Evolutionary conservation across 768 basidiomycete genomes (phyloP), one percentile per base, ranked within the genome.

Genomic region (Paxillus rubicundulus): DNA sequence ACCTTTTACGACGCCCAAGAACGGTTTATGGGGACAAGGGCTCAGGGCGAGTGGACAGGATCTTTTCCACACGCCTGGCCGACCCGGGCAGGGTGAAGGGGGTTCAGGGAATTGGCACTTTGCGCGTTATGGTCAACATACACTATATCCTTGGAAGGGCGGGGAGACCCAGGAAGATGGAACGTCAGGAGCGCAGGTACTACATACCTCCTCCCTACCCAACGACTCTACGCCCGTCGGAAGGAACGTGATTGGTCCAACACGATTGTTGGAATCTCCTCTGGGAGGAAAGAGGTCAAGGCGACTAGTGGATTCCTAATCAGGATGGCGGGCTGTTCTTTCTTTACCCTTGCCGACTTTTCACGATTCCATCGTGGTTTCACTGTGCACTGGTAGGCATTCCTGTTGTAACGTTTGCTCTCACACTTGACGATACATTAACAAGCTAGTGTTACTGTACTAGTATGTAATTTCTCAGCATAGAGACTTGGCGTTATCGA

Each of bases 1-100:
- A 14, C 70, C 82, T 2, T 85, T 85, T 60, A 70, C 77, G 37
- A 87, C 85, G 17, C 86, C 85, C n/a, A 87, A 85, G 65, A 76
- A 76, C 43, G 74, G 66, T 30, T 57, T 72, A 33, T 83, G 81
- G 80, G 52, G 57, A 52, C 63, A 51, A 7, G 58, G 59, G 40
- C 52, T 47, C 50, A 65, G 63, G 52, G 65, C 71, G 12, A 72
- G 76, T 20, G 70, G 72, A 5, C 72, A 70, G 45, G 73, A 74
- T 7, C 50, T 77, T 47, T 81, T 80, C 65, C 79, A 81, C 44
- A 84, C 84, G 9, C 85, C 84, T 39, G 76, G 75, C 13, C 73
- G 69, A 53, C 58, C 66, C 3, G 64, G 53, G 16, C 63, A 60
- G 38, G 64, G 62, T 51, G 60, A 40, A 4, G 34, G 33, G 13